These are phyloP conservation scores for Blastomyces emzantsi DNA, from an alignment of 2,329 filamentous ascomycete genomes.

Conservation along the genomic window DNA sequence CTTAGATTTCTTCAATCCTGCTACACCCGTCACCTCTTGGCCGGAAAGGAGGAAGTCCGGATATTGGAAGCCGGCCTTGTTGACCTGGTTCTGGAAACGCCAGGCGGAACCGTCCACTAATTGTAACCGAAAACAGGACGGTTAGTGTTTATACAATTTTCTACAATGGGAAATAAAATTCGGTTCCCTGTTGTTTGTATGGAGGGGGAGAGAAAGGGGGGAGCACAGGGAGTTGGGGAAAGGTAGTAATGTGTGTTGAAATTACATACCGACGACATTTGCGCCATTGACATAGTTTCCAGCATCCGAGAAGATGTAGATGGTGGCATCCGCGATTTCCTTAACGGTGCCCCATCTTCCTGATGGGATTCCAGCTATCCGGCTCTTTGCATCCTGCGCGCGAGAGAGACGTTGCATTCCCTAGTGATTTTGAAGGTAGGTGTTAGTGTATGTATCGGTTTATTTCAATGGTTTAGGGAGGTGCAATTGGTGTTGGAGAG, in stretches of 20 bases:
- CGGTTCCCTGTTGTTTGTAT: not conserved
- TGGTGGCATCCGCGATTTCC: constrained; percentile 86
- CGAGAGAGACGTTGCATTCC: constrained; percentile 58
- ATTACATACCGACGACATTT: constrained; percentile 52
- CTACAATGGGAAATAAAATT: not conserved
- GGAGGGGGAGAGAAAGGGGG: not conserved
- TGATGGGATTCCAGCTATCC: constrained; percentile 52
- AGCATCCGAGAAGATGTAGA: constrained; percentile 78
- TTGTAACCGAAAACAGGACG: not conserved
- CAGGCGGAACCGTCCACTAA: constrained; percentile 36
- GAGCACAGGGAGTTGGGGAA: no score
- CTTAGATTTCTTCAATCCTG: constrained; percentile 43
- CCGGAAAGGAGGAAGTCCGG: constrained; percentile 52
- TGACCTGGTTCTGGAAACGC: constrained; percentile 28
- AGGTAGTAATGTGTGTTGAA: constrained; percentile 11
- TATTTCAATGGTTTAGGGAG: not conserved
- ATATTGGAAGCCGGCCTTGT: constrained; percentile 40
- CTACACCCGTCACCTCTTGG: constrained; percentile 47
- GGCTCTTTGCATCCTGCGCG: constrained; percentile 42
- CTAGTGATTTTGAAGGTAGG: constrained; percentile 17
- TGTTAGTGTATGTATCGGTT: not conserved
- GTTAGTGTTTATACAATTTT: constrained; percentile 1
- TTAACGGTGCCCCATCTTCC: constrained; percentile 70
- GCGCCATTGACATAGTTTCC: constrained; percentile 82
- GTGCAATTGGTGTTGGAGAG: not conserved